Evolutionary conservation across 2,329 filamentous ascomycete species (phyloP).

Genomic region (Ophiocordyceps sinensis): DNA sequence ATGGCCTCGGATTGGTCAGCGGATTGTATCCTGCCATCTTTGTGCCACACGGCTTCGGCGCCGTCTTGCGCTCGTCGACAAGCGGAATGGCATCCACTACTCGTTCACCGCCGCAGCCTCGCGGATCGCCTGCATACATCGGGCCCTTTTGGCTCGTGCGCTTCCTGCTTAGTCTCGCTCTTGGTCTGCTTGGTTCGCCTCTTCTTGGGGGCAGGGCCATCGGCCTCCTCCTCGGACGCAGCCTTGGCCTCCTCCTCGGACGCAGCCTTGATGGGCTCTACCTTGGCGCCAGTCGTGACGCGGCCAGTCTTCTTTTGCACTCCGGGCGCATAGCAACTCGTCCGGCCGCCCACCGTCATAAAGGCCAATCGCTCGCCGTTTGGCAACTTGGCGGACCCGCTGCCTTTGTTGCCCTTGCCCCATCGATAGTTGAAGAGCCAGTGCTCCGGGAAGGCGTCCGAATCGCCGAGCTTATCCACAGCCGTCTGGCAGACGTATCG

Average conservation of each 20-base stretch:
- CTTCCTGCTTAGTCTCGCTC: conserved; percentile 9
- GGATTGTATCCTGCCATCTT: too few species aligned
- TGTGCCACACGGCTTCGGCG: too few species aligned
- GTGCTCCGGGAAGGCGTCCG: conserved; percentile 66
- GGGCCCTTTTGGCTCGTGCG: conserved; percentile 1
- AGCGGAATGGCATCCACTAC: too few species aligned
- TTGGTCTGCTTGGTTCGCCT: conserved; percentile 8
- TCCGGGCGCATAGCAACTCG: conserved; percentile 74
- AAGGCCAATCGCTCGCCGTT: conserved; percentile 77
- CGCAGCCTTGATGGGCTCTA: conserved; percentile 21
- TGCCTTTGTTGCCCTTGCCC: conserved; percentile 84
- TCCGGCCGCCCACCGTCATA: conserved; percentile 79
- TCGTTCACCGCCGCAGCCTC: conserved; percentile 9
- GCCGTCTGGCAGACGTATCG: conserved; percentile 69
- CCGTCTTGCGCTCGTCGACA: too few species aligned
- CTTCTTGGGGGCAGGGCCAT: conserved; percentile 12
- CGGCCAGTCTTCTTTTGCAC: conserved; percentile 66
- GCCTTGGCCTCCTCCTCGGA: conserved; percentile 14
- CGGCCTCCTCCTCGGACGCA: conserved; percentile 11
- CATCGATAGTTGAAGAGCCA: conserved; percentile 87
- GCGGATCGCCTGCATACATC: conserved; percentile 13
- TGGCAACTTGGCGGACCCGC: conserved; percentile 52
- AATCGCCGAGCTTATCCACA: conserved; percentile 66
- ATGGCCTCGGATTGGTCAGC: too few species aligned
- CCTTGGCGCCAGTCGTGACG: conserved; percentile 26